phyloP scores from a whole-genome alignment of 352 stramenopile species.

The Phytophthora quininea region DNA sequence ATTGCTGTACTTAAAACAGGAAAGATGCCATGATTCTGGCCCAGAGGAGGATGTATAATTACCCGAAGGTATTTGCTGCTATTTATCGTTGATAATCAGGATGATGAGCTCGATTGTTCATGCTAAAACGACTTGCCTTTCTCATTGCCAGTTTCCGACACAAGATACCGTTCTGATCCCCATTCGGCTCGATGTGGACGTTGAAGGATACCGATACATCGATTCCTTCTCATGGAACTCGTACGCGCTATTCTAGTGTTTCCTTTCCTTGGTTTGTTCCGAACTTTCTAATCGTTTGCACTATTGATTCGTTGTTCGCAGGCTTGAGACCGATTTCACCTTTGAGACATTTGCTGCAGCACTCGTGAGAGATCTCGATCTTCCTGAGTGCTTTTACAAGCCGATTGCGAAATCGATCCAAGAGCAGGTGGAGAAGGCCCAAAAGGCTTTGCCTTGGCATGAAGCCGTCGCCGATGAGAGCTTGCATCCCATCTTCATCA shows the following conservation, averaged over 20 bases:
- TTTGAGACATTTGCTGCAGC: constrained; percentile 77
- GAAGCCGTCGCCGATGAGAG: constrained; percentile 60
- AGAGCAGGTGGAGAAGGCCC: constrained; percentile 71
- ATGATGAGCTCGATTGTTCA: background rate
- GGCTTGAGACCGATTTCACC: constrained; percentile 75
- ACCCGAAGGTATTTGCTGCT: constrained; percentile 58
- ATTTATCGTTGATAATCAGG: background rate
- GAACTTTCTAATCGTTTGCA: background rate
- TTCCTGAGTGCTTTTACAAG: constrained; percentile 77
- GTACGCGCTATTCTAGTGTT: constrained; percentile 28
- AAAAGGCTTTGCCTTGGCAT: constrained; percentile 59
- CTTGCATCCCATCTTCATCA: constrained; percentile 83
- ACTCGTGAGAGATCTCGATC: constrained; percentile 70
- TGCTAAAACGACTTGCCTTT: background rate
- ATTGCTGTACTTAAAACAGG: constrained; percentile 1
- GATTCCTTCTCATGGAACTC: constrained; percentile 84
- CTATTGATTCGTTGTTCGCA: constrained; percentile 16
- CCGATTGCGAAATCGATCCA: constrained; percentile 68
- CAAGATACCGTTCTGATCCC: constrained; percentile 61
- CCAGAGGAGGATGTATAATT: constrained; percentile 72
- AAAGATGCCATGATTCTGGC: constrained; percentile 44
- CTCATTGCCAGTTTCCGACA: constrained; percentile 46
- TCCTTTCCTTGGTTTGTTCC: background rate
- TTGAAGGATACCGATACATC: constrained; percentile 84
- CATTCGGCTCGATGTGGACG: constrained; percentile 77